Evolutionary conservation across 2,329 filamentous ascomycete genomes (phyloP), one percentile per base, ranked within the genome.

Genomic region (Fusarium graminum): DNA sequence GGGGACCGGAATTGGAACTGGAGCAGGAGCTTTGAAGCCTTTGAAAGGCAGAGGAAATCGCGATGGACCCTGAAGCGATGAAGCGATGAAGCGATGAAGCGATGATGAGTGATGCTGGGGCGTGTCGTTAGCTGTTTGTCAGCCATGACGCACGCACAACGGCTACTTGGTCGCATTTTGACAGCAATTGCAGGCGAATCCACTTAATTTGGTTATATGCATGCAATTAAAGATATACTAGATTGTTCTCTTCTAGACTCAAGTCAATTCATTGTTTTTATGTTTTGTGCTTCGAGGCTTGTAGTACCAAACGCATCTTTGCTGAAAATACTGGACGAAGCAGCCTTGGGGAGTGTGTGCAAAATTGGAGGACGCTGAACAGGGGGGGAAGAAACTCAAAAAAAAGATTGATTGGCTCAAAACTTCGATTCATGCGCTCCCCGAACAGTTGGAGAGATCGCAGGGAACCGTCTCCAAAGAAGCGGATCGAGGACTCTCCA

Each of bases 371-470:
- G 30, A 49, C 17, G n/a, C n/a, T 29, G 26, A 49, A 14, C 30
- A 45, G 52, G 45, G 49, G 40, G 14, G 51, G 14, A 40, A 19
- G 25, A n/a, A 42, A 41, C 25, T 43, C 38, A 62, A 46, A 46
- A 43, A 43, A 3, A 26, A 19, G 14, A 51, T 52, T 41, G 58
- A 51, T 65, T 67, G 57, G 58, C 41, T 39, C 38, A 40, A 46
- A 17, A 17, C 17, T 52, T 61, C 63, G 64, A 67, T 71, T 56
- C 44, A 36, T 63, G 70, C 41, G 42, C 36, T 44, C 59, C 51
- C 54, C 40, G 50, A 51, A 38, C 43, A 46, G 49, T 61, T 65
- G 54, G 47, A 61, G 45, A 68, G 69, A 72, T 72, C 69, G 69
- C 58, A 63, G 64, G 58, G 49, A 39, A 55, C 19, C 56, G 26